Evolutionary conservation across 2,329 filamentous ascomycete species (phyloP).

Genomic region (Coniochaeta ligniaria): DNA sequence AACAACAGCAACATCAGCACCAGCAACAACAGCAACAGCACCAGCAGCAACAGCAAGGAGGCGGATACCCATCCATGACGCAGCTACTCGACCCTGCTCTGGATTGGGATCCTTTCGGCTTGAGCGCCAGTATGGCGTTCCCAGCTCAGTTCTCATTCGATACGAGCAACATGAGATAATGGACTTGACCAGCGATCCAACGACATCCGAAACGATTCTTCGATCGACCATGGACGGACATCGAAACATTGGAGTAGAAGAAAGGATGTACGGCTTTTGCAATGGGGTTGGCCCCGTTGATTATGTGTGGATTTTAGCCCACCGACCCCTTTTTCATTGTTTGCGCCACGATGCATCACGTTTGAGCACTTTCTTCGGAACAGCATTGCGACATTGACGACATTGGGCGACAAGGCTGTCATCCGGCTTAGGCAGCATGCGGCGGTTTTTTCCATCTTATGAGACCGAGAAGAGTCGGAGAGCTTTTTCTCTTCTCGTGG

Average conservation of each 20-base stretch:
- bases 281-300: background rate
- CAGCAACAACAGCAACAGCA: slow-evolving; percentile 15
- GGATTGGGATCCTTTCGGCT: slow-evolving; percentile 87
- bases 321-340: background rate
- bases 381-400: background rate
- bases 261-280: background rate
- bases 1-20: slow-evolving; percentile 16
- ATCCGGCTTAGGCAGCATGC: background rate
- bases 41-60: slow-evolving; percentile 15
- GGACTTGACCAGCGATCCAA: background rate
- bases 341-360: background rate
- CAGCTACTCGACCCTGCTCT: slow-evolving; percentile 69
- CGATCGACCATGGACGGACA: background rate
- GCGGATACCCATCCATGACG: slow-evolving; percentile 54
- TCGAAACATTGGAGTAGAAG: background rate
- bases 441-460: background rate
- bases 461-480: background rate
- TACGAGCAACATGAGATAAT: slow-evolving; percentile 44
- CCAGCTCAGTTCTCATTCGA: slow-evolving; percentile 76
- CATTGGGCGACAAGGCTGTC: background rate
- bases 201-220: background rate
- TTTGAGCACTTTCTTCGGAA: background rate
- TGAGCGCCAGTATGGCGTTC: slow-evolving; percentile 93
- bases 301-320: background rate
- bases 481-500: background rate